These are phyloP conservation scores for Aspergillus sojae DNA, from an alignment of 2,329 filamentous ascomycete species.

Conservation along the genomic window DNA sequence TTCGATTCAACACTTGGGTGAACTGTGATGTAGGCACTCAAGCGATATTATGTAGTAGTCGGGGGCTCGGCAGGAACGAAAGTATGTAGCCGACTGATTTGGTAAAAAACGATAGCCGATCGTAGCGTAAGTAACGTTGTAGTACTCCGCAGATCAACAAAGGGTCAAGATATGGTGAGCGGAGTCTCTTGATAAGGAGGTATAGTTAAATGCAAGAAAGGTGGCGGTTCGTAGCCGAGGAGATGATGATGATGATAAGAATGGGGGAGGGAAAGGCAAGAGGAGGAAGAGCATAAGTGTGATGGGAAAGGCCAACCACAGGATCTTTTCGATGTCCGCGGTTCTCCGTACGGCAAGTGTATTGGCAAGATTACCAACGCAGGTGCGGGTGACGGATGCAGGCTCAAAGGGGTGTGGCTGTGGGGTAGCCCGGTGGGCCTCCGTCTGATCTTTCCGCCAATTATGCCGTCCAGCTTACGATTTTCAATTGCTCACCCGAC, in stretches of 20 bases:
- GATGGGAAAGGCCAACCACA: slow-evolving; percentile 4
- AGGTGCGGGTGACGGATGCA: slow-evolving; percentile 10
- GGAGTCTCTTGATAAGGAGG: background rate
- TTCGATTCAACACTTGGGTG: background rate
- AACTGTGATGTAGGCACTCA: background rate
- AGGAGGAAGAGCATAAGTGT: background rate
- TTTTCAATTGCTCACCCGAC: slow-evolving; percentile 10
- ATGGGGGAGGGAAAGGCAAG: slow-evolving; percentile 5
- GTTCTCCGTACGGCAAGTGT: slow-evolving; percentile 8
- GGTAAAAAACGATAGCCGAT: background rate
- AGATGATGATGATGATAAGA: slow-evolving; percentile 2
- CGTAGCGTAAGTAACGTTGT: background rate
- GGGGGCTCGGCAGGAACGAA: background rate
- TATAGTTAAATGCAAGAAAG: background rate
- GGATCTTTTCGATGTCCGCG: slow-evolving; percentile 3
- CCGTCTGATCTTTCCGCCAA: slow-evolving; percentile 4
- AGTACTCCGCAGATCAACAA: background rate
- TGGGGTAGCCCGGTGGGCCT: slow-evolving; percentile 12
- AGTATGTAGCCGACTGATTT: background rate
- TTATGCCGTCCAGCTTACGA: background rate
- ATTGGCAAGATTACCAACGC: slow-evolving; percentile 7
- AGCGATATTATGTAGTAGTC: background rate
- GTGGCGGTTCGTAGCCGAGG: background rate
- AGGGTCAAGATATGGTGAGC: background rate
- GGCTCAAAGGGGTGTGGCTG: slow-evolving; percentile 18